Base-by-base conservation (phyloP, 23 red algal genomes). In the Chondrus crispus region DNA sequence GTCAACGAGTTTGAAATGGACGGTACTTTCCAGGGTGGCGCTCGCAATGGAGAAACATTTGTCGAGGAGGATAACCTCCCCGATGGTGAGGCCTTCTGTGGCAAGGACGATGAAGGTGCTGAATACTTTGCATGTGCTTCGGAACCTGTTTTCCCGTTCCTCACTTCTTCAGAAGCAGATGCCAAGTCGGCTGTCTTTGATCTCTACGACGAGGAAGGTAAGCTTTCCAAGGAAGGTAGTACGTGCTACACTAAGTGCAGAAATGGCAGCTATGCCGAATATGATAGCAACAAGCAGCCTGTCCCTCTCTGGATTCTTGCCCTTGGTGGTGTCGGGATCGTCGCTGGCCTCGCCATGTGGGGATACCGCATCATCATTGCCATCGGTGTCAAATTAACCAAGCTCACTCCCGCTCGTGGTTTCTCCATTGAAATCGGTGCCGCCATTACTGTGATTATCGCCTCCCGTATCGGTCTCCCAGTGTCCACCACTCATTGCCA, bases 361-460 rank as follows among this genome's bases (percentile, higher is more conserved):
- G 96, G 96, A 29, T 88, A 94, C 74, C 75, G 72, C 41, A 89
- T 98, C 40, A 98, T 98, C 63, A 50, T 91, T 7, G 92, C 96
- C 18, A 88, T 98, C 45, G 96, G 96, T 60, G 82, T 78, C 52
- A 98, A 98, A 70, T 78, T 98, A 16, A 98, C 96, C 35, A 93
- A 98, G 69, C 78, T 98, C 18, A 93, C 92, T 46, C 92, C 96
- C 12, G 83, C 88, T 48, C 87, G 93, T 46, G 96, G 96, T 37
- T 95, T 95, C 85, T 95, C 88, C 36, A 93, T 98, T 60, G 96
- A 98, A 47, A 73, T 98, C 29, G 88, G 90, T 14, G 92, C 96
- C 36, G 88, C 92, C 2, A 60, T 98, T 33, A 98, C 96, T 19
- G 96, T 98, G 19, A 47, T 98, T 39, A 57, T 98, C 43, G 95